A percentile compares a stretch with the other conserved stretches of the same genome.
These are phyloP conservation scores for Exidia glandulosa DNA, from an alignment of 768 basidiomycete genomes.

Conservation along the genomic window DNA sequence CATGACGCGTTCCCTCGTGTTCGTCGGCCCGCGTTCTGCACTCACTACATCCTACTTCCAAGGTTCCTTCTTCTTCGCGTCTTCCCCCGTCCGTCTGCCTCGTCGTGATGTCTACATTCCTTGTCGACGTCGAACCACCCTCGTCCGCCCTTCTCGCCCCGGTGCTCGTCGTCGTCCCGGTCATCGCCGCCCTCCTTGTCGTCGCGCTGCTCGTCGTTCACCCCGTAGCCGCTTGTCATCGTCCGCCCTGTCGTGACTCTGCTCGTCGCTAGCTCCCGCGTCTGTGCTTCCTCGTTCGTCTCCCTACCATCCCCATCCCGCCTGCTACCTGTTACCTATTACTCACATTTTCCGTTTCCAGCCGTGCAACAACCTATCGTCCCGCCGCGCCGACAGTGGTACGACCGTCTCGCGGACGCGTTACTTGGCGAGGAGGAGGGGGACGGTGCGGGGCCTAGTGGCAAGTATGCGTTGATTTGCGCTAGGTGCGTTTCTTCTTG, in stretches of 20 bases:
- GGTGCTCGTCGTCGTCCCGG: no score
- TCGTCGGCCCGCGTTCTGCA: no score
- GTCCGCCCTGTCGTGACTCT: background rate
- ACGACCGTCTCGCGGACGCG: constrained; percentile 79
- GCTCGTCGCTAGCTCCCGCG: background rate
- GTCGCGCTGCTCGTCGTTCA: background rate
- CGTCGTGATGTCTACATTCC: no score
- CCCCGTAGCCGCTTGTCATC: background rate
- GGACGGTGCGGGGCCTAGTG: constrained; percentile 26
- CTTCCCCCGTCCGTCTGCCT: no score
- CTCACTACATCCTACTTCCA: no score
- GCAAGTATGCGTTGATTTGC: constrained; percentile 77
- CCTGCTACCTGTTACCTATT: background rate
- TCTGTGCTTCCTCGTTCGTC: background rate
- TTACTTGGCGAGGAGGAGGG: constrained; percentile 72
- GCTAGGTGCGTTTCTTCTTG: no score
- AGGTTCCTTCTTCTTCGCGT: no score
- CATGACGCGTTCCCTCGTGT: no score
- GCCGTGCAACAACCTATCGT: constrained; percentile 30
- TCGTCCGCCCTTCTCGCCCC: no score
- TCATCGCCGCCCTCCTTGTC: background rate
- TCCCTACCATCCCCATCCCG: background rate
- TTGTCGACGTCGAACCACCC: no score
- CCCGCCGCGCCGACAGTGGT: constrained; percentile 64
- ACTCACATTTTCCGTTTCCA: background rate